Evolutionary conservation across 1,284 basidiomycete species (phyloP).

Genomic region (Pulchroboletus neoregius): DNA sequence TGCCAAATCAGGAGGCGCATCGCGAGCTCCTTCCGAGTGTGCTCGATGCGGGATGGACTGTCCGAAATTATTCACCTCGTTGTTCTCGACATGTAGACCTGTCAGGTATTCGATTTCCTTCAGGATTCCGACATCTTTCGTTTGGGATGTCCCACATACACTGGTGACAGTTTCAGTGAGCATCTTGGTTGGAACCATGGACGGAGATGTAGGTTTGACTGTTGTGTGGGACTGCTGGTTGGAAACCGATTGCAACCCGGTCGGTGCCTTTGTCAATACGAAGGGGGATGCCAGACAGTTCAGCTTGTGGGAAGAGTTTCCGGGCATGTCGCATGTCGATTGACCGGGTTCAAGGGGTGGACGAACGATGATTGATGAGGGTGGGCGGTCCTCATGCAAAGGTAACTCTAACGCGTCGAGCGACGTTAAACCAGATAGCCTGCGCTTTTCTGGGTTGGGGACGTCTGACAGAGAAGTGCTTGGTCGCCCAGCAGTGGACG

Average conservation of each 20-base stretch:
- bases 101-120: slow-evolving; percentile 6
- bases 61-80: slow-evolving; percentile 4
- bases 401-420: slow-evolving; percentile 17
- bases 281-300: slow-evolving; percentile 19
- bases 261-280: slow-evolving; percentile 1
- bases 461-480: not conserved
- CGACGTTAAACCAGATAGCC: slow-evolving; percentile 5
- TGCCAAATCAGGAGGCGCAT: slow-evolving; percentile 1
- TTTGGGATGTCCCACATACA: not conserved
- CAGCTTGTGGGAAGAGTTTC: slow-evolving; percentile 6
- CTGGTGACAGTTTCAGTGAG: not conserved
- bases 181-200: not conserved
- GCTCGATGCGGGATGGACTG: not conserved
- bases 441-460: slow-evolving; percentile 1
- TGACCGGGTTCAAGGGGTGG: slow-evolving; percentile 14
- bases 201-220: slow-evolving; percentile 6
- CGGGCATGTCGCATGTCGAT: not conserved
- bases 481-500: slow-evolving; percentile 1
- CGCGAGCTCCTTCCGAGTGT: not conserved
- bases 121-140: not conserved
- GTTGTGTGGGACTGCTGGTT: slow-evolving; percentile 1
- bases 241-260: not conserved
- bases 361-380: slow-evolving; percentile 23
- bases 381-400: slow-evolving; percentile 13
- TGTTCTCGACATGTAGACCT: slow-evolving; percentile 5